Percentiles rank a stretch among this genome's conserved stretches.
Evolutionary conservation across 2,329 filamentous ascomycete species (phyloP).

Genomic region (Scedosporium dehoogii): DNA sequence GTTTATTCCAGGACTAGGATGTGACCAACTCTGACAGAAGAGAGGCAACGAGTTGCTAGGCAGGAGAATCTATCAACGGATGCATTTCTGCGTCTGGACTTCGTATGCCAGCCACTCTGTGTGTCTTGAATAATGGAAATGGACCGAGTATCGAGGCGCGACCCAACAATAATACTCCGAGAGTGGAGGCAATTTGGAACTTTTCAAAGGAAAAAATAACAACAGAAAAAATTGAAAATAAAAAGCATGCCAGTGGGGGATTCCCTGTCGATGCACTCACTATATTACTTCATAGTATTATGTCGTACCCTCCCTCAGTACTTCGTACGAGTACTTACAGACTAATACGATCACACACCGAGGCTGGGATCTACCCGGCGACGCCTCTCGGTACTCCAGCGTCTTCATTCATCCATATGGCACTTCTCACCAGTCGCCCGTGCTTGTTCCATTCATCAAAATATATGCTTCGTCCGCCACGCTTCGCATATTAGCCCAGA

Average conservation of each 20-base stretch:
- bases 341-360: neutral
- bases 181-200: neutral
- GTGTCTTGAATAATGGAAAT: neutral
- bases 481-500: neutral
- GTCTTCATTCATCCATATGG: neutral
- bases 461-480: no score
- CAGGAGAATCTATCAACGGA: no score
- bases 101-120: neutral
- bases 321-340: neutral
- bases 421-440: neutral
- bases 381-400: neutral
- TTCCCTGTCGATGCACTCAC: no score
- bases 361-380: neutral
- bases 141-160: neutral
- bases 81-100: no score
- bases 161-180: neutral
- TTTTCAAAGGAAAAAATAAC: neutral
- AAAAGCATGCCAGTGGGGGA: no score
- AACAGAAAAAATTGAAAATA: no score
- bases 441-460: neutral
- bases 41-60: no score
- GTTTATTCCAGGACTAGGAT: no score
- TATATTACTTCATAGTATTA: neutral
- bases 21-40: no score
- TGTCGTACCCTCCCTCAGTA: neutral